These are phyloP conservation scores for Auricularia heimuer DNA, from an alignment of 768 basidiomycete genomes.

Conservation along the genomic window DNA sequence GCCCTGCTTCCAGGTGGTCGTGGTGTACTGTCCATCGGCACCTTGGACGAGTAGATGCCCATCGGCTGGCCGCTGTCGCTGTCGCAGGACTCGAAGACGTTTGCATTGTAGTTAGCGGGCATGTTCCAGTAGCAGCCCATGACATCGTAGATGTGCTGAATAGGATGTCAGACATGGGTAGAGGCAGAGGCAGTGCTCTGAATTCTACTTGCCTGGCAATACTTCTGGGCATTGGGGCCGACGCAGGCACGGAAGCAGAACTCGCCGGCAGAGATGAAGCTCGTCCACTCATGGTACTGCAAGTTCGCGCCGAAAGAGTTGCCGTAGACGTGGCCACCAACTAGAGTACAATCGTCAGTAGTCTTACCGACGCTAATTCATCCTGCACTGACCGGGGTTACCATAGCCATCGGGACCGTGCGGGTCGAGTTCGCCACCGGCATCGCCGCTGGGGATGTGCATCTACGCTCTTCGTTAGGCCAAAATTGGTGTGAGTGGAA, in stretches of 20 bases:
- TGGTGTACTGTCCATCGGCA: background rate
- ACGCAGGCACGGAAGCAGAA: slow-evolving; percentile 35
- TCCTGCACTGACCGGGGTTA: slow-evolving; percentile 10
- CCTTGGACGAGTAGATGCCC: slow-evolving; percentile 24
- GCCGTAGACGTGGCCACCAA: slow-evolving; percentile 32
- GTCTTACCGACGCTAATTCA: too few relatives aligned
- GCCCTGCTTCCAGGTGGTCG: slow-evolving; percentile 30
- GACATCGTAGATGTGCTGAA: slow-evolving; percentile 21
- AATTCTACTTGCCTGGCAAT: slow-evolving; percentile 21
- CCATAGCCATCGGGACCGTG: slow-evolving; percentile 34
- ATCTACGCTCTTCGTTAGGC: slow-evolving; percentile 5
- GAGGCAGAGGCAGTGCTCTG: background rate
- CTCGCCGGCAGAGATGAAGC: slow-evolving; percentile 31
- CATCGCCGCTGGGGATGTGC: slow-evolving; percentile 25
- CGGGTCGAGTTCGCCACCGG: slow-evolving; percentile 35
- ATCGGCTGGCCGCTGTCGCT: slow-evolving; percentile 30
- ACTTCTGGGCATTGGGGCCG: slow-evolving; percentile 20
- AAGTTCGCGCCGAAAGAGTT: slow-evolving; percentile 26
- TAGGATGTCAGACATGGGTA: background rate
- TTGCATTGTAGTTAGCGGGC: slow-evolving; percentile 26
- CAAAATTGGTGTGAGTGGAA: too few relatives aligned
- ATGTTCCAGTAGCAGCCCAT: slow-evolving; percentile 22
- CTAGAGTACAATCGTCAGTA: slow-evolving; percentile 11
- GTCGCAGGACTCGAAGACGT: slow-evolving; percentile 33
- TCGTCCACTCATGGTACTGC: slow-evolving; percentile 38